Base-by-base conservation (phyloP, 2,329 filamentous ascomycete species). In the Microsporum ferrugineum region DNA sequence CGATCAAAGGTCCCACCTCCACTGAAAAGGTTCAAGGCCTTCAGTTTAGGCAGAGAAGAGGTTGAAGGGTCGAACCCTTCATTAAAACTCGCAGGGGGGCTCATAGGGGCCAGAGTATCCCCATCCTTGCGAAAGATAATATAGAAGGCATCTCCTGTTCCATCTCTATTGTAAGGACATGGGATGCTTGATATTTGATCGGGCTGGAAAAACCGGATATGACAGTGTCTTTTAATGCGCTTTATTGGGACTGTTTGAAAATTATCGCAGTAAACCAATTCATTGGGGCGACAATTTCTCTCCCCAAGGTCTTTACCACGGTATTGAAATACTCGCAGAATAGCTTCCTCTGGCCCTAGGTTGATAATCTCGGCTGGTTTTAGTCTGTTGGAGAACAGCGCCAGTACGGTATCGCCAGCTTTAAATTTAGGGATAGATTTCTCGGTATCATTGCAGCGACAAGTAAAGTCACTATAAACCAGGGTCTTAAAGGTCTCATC, bases 1-100 rank as follows among this genome's bases (percentile, higher is more conserved):
- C 87, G 80, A 3, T 88, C 89, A 58, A 94, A 84, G 59, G 86
- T 90, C 0, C 89, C 89, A 17, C 87, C 86, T 0, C 89, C 89
- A 65, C 86, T 89, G 67, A 89, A 95, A 0, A 94, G 75, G 64
- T 90, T 88, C 2, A 92, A 73, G 0, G 85, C 87, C 3, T 75
- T 76, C 6, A 88, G 75, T 62, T 77, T 78, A 17, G 68, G 63
- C 62, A 61, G 69, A 45, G 57, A 62, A 3, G 65, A 36, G 0
- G 63, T 65, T 0, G 60, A 57, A 0, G 82, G 80, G 64, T 85
- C 74, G 47, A 82, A 82, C 0, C 84, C 84, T 71, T 88, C 80
- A 0, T 73, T 77, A 1, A 87, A 64, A 10, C 64, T 38, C 0
- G 63, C 56, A 1, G 68, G 67, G 1, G 61, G 59, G 0, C 60